Conservation (phyloP, 257 asterid species). For the Solanum dulcamara region DNA sequence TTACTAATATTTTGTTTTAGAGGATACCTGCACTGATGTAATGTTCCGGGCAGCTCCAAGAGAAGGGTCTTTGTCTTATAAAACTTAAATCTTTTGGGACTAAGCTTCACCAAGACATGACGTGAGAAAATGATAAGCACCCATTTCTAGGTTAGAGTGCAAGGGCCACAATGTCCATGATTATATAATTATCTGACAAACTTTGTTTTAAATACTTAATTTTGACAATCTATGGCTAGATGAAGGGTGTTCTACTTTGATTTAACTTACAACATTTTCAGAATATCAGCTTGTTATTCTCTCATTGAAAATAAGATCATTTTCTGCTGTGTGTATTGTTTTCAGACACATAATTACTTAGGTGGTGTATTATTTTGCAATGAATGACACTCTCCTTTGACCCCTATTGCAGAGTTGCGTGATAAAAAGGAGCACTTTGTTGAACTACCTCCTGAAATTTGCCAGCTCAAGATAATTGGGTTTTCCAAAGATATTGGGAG, state of each 20-base stretch:
- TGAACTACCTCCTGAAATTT: slow-evolving; percentile 90
- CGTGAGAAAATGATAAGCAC: neutral
- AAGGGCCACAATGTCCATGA: neutral
- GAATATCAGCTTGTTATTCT: neutral
- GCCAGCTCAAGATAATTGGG: slow-evolving; percentile 85
- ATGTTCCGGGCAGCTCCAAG: neutral
- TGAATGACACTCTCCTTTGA: neutral
- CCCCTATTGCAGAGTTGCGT: slow-evolving; percentile 32
- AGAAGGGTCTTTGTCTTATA: neutral
- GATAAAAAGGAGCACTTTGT: slow-evolving; percentile 84
- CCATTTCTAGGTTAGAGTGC: neutral
- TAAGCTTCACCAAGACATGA: neutral
- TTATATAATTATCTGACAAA: neutral
- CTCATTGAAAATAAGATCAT: neutral
- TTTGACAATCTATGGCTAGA: neutral
- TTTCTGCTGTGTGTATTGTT: neutral
- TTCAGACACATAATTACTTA: neutral
- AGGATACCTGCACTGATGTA: neutral
- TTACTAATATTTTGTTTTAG: neutral
- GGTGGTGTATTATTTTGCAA: neutral
- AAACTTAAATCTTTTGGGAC: neutral
- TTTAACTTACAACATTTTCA: neutral
- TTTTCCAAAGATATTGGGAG: slow-evolving; percentile 97
- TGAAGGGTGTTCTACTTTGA: neutral
- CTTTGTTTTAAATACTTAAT: neutral